Evolutionary conservation across 768 basidiomycete species (phyloP), one percentile per base, ranked within the genome.

Genomic region (Paxillus involutus): DNA sequence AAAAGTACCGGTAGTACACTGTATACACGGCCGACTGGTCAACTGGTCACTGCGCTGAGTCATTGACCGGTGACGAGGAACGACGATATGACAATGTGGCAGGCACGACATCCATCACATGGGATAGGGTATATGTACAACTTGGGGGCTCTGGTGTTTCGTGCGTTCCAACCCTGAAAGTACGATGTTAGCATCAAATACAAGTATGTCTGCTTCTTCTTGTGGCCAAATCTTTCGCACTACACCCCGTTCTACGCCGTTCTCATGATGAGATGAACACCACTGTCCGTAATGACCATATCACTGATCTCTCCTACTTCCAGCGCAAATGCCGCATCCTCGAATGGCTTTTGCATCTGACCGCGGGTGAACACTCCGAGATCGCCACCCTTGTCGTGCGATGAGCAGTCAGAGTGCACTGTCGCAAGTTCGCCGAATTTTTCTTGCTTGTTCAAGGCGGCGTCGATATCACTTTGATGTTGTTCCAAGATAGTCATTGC

Each of bases 341-440:
- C 95, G 65, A 99, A 99, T 35, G 93, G 87, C 73, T 91, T 94
- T 74, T 99, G 97, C 97, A 99, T 99, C 75, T 91, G 88, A 1
- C 88, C 89, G 16, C 72, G 83, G 1, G 80, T 81, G 64, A 99
- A 99, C 77, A 77, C 78, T 0, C 97, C 93, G 6, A 99, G 82
- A 71, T 99, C 95, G 1, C 97, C 97, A 3, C 78, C 80, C 58
- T 89, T 79, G 19, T 79, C 69, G 64, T 94, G 89, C 37, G 91
- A 94, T 6, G 89, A 89, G 71, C 95, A 98, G 69, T 99, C 95
- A 19, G 93, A 95, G 67, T 96, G 80, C 47, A 75, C 60, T 11
- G 65, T 63, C 2, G 97, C 97, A 41, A 98, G 79, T 67, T 85
- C 75, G 2, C 82, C 83, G 66, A 99, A 98, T 64, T 76, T 89